Percentiles rank a stretch among this genome's conserved stretches.
Conservation (phyloP, 768 basidiomycete genomes). For the Pisolithus tinctorius region DNA sequence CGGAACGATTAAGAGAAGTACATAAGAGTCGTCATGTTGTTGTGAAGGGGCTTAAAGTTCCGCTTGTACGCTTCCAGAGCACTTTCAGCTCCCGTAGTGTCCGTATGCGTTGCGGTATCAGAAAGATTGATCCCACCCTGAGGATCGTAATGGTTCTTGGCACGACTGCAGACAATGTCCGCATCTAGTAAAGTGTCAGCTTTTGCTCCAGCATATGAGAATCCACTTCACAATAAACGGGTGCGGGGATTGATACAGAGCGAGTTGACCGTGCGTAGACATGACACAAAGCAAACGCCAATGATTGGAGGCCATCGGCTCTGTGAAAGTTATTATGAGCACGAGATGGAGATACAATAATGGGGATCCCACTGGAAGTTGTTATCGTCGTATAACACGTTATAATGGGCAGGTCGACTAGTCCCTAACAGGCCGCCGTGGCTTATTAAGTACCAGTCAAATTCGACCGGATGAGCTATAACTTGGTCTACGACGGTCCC, state of each 20-base stretch:
- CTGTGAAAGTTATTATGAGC: conserved; percentile 26
- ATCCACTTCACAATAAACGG: conserved; percentile 61
- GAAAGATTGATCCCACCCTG: conserved; percentile 49
- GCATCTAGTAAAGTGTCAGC: conserved; percentile 45
- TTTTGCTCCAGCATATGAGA: background rate
- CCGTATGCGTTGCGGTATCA: conserved; percentile 47
- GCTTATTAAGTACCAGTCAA: conserved; percentile 74
- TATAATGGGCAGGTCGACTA: conserved; percentile 59
- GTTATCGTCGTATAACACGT: conserved; percentile 42
- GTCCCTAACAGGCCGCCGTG: conserved; percentile 77
- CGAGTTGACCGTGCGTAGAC: conserved; percentile 77
- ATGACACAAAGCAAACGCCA: conserved; percentile 73
- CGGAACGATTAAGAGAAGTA: conserved; percentile 42
- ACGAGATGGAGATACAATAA: background rate
- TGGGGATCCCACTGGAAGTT: conserved; percentile 42
- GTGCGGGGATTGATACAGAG: conserved; percentile 77
- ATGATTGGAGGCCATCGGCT: conserved; percentile 59
- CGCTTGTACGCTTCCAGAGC: conserved; percentile 43
- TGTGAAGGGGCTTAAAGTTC: conserved; percentile 52
- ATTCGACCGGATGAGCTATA: conserved; percentile 63
- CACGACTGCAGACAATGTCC: conserved; percentile 68
- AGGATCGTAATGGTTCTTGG: conserved; percentile 77
- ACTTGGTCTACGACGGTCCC: conserved; percentile 74
- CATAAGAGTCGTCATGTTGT: conserved; percentile 45
- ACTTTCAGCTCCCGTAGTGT: conserved; percentile 33